Evolutionary conservation across 257 asterid species (phyloP).

Genomic region (Solanum dulcamara): DNA sequence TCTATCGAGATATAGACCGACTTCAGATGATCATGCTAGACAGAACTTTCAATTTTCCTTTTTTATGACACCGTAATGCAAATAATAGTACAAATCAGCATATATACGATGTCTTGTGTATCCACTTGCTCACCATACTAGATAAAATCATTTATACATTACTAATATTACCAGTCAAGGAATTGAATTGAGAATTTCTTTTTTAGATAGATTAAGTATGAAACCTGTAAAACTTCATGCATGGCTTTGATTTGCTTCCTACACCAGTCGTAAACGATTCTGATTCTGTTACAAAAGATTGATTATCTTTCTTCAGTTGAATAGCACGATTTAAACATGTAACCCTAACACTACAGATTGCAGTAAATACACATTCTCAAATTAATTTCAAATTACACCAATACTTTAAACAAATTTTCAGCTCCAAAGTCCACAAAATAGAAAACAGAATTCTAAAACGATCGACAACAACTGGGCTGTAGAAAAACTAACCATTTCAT

Average conservation of each 20-base stretch:
- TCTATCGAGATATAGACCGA: background rate
- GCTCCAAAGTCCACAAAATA: background rate
- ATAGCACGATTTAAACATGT: background rate
- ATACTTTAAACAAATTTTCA: background rate
- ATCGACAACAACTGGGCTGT: too few species aligned
- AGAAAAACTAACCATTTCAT: background rate
- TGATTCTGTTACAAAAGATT: too few species aligned
- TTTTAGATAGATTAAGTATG: constrained; percentile 58
- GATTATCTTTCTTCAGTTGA: constrained; percentile 30
- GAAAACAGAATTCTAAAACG: too few species aligned
- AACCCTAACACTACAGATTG: background rate
- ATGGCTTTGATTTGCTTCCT: too few species aligned
- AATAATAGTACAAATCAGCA: too few species aligned
- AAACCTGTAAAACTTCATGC: too few species aligned
- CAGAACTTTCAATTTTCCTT: too few species aligned
- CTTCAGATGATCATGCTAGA: background rate
- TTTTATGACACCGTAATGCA: too few species aligned
- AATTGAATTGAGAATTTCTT: background rate
- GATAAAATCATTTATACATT: background rate
- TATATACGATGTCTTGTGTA: too few species aligned
- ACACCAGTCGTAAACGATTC: too few species aligned
- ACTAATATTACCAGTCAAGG: background rate
- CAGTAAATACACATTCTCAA: background rate
- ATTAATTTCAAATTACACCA: background rate
- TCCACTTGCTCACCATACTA: too few species aligned